phyloP scores from a whole-genome alignment of 345 rosid species.

The Eucalyptus viminalis region DNA sequence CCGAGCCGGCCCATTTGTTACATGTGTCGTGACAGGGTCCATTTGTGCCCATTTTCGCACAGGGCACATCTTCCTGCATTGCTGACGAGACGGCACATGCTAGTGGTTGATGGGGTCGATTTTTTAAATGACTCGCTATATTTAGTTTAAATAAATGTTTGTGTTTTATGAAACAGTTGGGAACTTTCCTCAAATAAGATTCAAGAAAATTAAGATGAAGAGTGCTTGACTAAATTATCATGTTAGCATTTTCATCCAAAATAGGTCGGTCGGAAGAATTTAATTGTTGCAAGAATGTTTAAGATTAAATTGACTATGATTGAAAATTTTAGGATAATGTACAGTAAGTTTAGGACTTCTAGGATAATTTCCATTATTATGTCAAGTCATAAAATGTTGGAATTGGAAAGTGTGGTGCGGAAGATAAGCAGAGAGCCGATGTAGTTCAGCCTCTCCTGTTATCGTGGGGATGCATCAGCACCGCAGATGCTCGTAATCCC shows the following conservation, averaged over 20 bases:
- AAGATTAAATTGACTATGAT: too few species aligned
- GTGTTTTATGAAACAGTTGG: neutral
- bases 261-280: too few species aligned
- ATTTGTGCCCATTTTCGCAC: neutral
- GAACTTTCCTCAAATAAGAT: neutral
- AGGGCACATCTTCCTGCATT: neutral
- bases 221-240: neutral
- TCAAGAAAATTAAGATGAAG: neutral
- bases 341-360: neutral
- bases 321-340: too few species aligned
- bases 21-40: neutral
- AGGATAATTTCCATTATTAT: neutral
- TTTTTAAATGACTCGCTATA: neutral
- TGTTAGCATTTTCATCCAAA: neutral
- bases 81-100: neutral
- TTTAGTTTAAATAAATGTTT: neutral
- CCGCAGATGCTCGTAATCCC: neutral
- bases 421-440: neutral
- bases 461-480: neutral
- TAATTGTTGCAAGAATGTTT: neutral
- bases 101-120: neutral
- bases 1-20: neutral
- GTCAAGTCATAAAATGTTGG: neutral
- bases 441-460: neutral
- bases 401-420: neutral